Percentiles rank a stretch among this genome's conserved stretches.
Conservation (phyloP, 306 rosid genomes). For the Quercus robur region DNA sequence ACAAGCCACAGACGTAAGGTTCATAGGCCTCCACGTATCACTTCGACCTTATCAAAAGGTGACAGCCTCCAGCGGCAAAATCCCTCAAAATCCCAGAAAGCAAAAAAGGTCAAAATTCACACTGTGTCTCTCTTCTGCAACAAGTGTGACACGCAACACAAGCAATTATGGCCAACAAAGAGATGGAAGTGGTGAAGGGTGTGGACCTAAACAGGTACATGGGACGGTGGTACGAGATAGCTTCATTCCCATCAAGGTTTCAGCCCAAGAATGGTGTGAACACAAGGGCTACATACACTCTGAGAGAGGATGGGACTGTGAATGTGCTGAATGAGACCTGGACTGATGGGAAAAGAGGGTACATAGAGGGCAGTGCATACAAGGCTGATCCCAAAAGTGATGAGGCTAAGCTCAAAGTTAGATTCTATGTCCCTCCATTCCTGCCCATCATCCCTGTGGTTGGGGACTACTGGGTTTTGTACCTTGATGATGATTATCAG, state of each 20-base stretch:
- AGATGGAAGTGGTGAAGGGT: conserved; percentile 59
- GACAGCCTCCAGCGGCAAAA: too few relatives aligned
- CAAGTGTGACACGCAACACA: too few relatives aligned
- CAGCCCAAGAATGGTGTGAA: conserved; percentile 66
- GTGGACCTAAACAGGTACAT: conserved; percentile 65
- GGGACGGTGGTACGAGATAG: conserved; percentile 98
- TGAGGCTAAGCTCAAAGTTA: conserved; percentile 90
- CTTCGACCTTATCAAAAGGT: neutral
- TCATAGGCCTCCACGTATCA: conserved; percentile 16
- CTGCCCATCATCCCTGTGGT: conserved; percentile 70
- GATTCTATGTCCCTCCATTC: conserved; percentile 79
- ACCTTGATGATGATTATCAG: conserved; percentile 62
- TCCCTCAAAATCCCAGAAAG: neutral
- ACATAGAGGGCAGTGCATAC: conserved; percentile 64
- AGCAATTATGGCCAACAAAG: conserved; percentile 44
- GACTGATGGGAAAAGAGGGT: conserved; percentile 53
- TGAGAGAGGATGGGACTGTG: conserved; percentile 58
- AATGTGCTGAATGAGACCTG: conserved; percentile 86
- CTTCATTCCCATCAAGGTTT: conserved; percentile 68
- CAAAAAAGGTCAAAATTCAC: neutral
- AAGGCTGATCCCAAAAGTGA: conserved; percentile 69
- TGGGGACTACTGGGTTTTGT: conserved; percentile 91
- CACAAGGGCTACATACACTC: conserved; percentile 87
- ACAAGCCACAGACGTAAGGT: conserved; percentile 15
- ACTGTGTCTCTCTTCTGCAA: neutral